phyloP scores from a whole-genome alignment of 192 early-diverging fungal genomes.

The Coemansia sp. region DNA sequence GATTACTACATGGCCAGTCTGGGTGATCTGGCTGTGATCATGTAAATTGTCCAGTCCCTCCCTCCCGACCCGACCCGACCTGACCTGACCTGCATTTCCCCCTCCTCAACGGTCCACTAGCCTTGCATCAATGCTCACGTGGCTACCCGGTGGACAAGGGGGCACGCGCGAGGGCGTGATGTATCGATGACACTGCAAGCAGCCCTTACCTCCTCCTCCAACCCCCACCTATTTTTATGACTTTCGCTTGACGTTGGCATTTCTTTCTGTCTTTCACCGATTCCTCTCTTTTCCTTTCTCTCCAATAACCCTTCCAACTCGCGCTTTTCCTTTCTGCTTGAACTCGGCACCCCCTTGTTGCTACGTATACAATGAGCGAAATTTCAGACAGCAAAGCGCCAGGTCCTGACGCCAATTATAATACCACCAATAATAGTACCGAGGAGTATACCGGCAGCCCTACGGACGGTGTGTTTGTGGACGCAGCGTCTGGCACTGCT shows the following conservation, averaged over 20 bases:
- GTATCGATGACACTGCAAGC: too few relatives aligned
- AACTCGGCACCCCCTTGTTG: neutral
- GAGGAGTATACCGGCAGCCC: slow-evolving; percentile 10
- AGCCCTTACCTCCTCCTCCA: too few relatives aligned
- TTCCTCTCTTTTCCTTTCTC: slow-evolving; percentile 6
- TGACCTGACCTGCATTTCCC: neutral
- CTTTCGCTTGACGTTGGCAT: neutral
- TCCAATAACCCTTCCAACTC: slow-evolving; percentile 1
- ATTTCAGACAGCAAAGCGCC: slow-evolving; percentile 1
- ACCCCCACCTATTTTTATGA: too few relatives aligned
- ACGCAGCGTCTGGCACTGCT: slow-evolving; percentile 10
- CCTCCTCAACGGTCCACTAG: neutral
- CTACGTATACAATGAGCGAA: slow-evolving; percentile 4
- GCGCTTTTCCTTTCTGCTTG: slow-evolving; percentile 4
- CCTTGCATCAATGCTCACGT: slow-evolving; percentile 1
- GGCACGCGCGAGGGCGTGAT: slow-evolving; percentile 4
- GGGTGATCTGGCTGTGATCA: slow-evolving; percentile 28
- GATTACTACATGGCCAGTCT: slow-evolving; percentile 43
- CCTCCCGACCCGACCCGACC: neutral
- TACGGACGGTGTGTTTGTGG: slow-evolving; percentile 9
- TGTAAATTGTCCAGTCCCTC: slow-evolving; percentile 2
- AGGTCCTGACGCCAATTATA: neutral
- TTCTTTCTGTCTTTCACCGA: neutral
- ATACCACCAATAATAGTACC: neutral
- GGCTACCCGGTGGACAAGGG: neutral